Conservation (phyloP, 306 rosid species). For the Mucuna pruriens region DNA sequence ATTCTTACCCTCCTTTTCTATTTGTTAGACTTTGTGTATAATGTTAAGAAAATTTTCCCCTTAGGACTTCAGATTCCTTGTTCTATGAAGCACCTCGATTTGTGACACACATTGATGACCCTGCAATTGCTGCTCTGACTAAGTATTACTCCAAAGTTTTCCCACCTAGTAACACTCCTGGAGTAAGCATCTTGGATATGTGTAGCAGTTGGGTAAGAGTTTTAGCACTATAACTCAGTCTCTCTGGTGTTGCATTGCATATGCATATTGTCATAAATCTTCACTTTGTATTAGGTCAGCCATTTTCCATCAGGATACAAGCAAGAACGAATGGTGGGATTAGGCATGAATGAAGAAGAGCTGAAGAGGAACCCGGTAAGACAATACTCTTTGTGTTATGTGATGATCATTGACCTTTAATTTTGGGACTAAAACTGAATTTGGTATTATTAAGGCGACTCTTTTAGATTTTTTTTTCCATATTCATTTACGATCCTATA, state of each 20-base stretch:
- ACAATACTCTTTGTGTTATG: constrained; percentile 24
- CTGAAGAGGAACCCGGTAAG: constrained; percentile 72
- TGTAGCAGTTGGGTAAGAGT: constrained; percentile 87
- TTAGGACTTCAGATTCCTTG: constrained; percentile 64
- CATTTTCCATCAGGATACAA: constrained; percentile 86
- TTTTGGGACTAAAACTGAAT: constrained; percentile 5
- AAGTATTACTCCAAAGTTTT: constrained; percentile 72
- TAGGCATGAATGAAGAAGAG: constrained; percentile 87
- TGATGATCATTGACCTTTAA: not conserved
- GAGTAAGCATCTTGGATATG: constrained; percentile 75
- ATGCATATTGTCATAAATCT: constrained; percentile 12
- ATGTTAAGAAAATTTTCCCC: constrained; percentile 21
- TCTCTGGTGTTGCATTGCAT: constrained; percentile 15
- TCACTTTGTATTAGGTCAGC: constrained; percentile 66
- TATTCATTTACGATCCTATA: not conserved
- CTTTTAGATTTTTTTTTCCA: constrained; percentile 3
- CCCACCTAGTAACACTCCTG: constrained; percentile 77
- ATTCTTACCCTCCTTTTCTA: not conserved
- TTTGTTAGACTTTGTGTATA: not conserved
- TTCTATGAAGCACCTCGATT: constrained; percentile 86
- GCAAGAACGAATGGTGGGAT: constrained; percentile 74
- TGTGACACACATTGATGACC: constrained; percentile 86
- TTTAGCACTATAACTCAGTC: constrained; percentile 6
- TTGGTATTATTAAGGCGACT: not conserved
- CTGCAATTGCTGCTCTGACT: constrained; percentile 77